Base-by-base conservation (phyloP, 495 filamentous ascomycete genomes). In the Aspergillus kassunensis region DNA sequence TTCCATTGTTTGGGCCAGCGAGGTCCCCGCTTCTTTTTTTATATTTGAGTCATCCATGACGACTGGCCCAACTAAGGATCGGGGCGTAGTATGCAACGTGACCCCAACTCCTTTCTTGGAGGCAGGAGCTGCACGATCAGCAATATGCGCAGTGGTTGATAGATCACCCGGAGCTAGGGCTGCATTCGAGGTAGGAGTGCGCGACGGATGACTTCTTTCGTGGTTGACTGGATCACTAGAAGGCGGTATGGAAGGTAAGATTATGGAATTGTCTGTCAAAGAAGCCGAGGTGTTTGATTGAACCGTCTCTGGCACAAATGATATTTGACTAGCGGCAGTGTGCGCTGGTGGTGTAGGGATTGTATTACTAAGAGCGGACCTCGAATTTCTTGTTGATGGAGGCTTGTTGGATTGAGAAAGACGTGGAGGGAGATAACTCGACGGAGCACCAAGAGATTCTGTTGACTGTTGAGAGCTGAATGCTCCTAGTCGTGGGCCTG, bases 1-100 rank as follows among this genome's bases (percentile, higher is more conserved):
- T 4, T 66, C 60, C 57, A 63, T 55, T n/a, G 56, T 55, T 13
- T 62, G 56, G 8, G 49, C 45, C 20, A 56, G 37, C 3, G 65
- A 56, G 12, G 29, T 27, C 12, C 34, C n/a, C n/a, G n/a, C 39
- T 16, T 51, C 48, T 21, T 56, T 65, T 12, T 39, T 51, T 9
- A 49, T 48, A 21, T 21, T 54, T 31, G 51, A 46, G 7, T 43
- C 48, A 15, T 60, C 56, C 66, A 65, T 65, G 5, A 8, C 50
- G 23, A 12, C 6, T 35, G 24, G 8, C 15, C n/a, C 30, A 40
- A 12, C 29, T 20, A 20, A 27, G 39, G 18, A 21, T 35, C 29
- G 35, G 18, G 19, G 7, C 1, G 6, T 39, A 29, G n/a, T 13
- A 1, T 40, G 41, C 30, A 50, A 43, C 10, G 24, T 41, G 18